phyloP scores from a whole-genome alignment of 371 early-diverging fungal species.

The Apophysomyces ossiformis region DNA sequence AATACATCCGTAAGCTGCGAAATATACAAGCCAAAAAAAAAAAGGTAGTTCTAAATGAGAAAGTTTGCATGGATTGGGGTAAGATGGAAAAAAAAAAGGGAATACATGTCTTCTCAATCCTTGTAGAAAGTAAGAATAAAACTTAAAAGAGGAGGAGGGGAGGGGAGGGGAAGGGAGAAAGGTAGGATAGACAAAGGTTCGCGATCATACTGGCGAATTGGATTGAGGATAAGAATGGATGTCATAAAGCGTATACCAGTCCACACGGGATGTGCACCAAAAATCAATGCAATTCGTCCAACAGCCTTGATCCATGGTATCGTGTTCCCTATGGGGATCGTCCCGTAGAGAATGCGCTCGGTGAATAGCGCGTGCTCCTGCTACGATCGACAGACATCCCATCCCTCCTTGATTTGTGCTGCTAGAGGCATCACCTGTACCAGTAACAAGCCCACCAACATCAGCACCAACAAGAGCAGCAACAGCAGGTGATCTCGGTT shows the following conservation, averaged over 20 bases:
- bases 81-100: neutral
- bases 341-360: constrained; percentile 26
- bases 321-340: constrained; percentile 8
- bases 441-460: too few species aligned
- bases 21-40: too few species aligned
- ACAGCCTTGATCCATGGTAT: constrained; percentile 74
- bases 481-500: neutral
- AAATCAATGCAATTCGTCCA: constrained; percentile 81
- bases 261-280: constrained; percentile 48
- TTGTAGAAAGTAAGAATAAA: too few species aligned
- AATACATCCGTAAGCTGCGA: too few species aligned
- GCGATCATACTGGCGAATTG: too few species aligned
- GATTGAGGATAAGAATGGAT: neutral
- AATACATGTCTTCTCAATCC: neutral
- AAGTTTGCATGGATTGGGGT: too few species aligned
- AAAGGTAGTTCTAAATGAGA: too few species aligned
- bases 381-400: constrained; percentile 46
- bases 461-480: neutral
- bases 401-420: neutral
- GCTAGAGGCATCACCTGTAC: constrained; percentile 29
- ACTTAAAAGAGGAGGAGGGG: too few species aligned
- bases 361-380: constrained; percentile 52
- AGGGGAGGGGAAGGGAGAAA: too few species aligned
- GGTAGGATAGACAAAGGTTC: too few species aligned
- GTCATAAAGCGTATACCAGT: constrained; percentile 6